phyloP scores from a whole-genome alignment of 495 filamentous ascomycete species.

The Pyronema omphalodes region DNA sequence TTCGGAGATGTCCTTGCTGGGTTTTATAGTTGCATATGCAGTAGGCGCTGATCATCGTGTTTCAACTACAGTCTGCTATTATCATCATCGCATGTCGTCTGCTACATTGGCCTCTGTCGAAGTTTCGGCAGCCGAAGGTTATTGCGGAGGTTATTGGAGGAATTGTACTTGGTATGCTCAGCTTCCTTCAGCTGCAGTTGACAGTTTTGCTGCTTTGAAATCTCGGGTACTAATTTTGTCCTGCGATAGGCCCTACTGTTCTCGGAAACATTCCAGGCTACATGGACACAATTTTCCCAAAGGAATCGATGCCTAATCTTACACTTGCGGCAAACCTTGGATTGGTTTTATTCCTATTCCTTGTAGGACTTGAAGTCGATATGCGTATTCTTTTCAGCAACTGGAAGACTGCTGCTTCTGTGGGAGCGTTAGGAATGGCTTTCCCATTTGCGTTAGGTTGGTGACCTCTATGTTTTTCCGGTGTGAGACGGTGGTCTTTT shows the following conservation, averaged over 20 bases:
- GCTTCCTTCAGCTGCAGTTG: constrained; percentile 60
- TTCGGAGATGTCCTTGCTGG: not conserved
- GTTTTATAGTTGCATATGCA: not conserved
- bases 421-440: constrained; percentile 71
- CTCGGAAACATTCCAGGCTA: constrained; percentile 61
- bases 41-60: not conserved
- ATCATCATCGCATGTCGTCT: constrained; percentile 81
- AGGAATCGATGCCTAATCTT: constrained; percentile 44
- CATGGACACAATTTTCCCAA: constrained; percentile 52
- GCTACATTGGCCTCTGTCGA: constrained; percentile 67
- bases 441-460: constrained; percentile 52
- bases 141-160: constrained; percentile 94
- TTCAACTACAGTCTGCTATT: constrained; percentile 44
- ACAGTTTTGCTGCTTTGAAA: not conserved
- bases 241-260: constrained; percentile 39
- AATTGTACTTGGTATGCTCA: constrained; percentile 73
- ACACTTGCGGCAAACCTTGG: constrained; percentile 78
- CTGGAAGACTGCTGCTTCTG: constrained; percentile 67
- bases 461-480: not conserved
- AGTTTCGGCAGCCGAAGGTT: constrained; percentile 73
- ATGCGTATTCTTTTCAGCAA: constrained; percentile 67
- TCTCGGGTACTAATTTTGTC: not conserved
- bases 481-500: not conserved
- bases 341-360: constrained; percentile 75
- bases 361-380: constrained; percentile 86